Conservation (phyloP, 495 filamentous ascomycete species). For the Hyaloscypha hepaticicola region DNA sequence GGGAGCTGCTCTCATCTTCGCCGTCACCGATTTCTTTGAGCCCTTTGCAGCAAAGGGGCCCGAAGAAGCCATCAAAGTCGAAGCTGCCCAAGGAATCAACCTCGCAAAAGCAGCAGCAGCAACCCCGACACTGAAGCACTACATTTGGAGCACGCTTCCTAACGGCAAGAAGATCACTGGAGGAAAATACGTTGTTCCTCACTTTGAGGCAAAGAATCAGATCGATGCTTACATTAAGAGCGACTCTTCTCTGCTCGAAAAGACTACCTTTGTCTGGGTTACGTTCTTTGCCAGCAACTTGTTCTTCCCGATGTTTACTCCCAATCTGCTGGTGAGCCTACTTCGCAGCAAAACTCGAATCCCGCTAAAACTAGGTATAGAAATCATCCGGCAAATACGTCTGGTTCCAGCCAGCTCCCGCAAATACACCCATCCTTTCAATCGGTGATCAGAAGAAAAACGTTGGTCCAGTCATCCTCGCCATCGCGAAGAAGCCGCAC, state of each 20-base stretch:
- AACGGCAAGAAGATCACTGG: conserved; percentile 33
- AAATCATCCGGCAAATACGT: conserved; percentile 36
- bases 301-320: conserved; percentile 37
- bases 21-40: conserved; percentile 34
- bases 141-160: conserved; percentile 48
- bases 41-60: conserved; percentile 21
- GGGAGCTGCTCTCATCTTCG: conserved; percentile 30
- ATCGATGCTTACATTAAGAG: conserved; percentile 41
- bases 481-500: conserved; percentile 40
- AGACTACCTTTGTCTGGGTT: conserved; percentile 45
- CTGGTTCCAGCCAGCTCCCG: conserved; percentile 33
- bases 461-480: conserved; percentile 38
- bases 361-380: conserved; percentile 12
- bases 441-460: conserved; percentile 43
- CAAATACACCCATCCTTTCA: conserved; percentile 35
- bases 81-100: conserved; percentile 40
- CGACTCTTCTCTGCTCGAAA: conserved; percentile 28
- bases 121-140: conserved; percentile 44
- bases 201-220: conserved; percentile 42
- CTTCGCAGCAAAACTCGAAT: background rate
- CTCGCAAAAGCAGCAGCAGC: conserved; percentile 43
- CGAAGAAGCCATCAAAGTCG: conserved; percentile 32
- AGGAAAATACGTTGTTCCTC: conserved; percentile 38
- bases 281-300: conserved; percentile 38
- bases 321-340: conserved; percentile 18